Evolutionary conservation across 2,329 filamentous ascomycete genomes (phyloP).

Genomic region (Neurospora sp.): DNA sequence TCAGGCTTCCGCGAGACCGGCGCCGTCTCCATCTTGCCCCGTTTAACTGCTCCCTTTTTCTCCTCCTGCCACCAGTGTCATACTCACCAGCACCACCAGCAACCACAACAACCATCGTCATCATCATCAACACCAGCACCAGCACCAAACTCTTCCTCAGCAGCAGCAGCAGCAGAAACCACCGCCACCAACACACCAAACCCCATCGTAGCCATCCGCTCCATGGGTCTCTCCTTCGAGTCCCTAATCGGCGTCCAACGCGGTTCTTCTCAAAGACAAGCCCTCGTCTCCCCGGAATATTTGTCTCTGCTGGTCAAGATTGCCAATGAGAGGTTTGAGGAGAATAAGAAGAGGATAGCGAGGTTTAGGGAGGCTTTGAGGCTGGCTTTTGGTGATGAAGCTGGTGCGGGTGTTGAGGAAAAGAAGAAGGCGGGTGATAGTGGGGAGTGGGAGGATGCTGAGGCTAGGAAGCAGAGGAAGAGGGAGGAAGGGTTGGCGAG

Average conservation of each 20-base stretch:
- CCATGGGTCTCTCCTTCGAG: conserved; percentile 72
- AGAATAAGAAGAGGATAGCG: conserved; percentile 58
- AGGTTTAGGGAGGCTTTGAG: conserved; percentile 48
- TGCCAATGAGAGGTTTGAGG: conserved; percentile 63
- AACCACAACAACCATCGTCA: neutral
- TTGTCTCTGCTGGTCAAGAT: conserved; percentile 57
- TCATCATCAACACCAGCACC: neutral
- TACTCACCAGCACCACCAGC: neutral
- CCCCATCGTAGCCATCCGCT: conserved; percentile 78
- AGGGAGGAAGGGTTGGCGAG: conserved; percentile 46
- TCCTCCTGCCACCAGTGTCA: neutral
- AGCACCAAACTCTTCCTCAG: neutral
- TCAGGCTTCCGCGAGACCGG: conserved; percentile 89
- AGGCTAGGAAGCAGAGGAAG: conserved; percentile 43
- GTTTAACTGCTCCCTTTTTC: conserved; percentile 5
- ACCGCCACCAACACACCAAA: conserved; percentile 15
- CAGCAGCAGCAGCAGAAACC: neutral
- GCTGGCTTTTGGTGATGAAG: conserved; percentile 18
- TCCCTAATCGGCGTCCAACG: conserved; percentile 59
- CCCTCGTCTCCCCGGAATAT: conserved; percentile 56
- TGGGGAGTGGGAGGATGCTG: conserved; percentile 44
- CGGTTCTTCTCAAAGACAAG: conserved; percentile 23
- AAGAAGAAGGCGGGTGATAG: conserved; percentile 13
- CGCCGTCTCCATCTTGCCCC: conserved; percentile 52
- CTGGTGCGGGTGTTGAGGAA: conserved; percentile 12